phyloP scores from a whole-genome alignment of 2,329 filamentous ascomycete genomes.

The Ophiostoma tasmaniense region DNA sequence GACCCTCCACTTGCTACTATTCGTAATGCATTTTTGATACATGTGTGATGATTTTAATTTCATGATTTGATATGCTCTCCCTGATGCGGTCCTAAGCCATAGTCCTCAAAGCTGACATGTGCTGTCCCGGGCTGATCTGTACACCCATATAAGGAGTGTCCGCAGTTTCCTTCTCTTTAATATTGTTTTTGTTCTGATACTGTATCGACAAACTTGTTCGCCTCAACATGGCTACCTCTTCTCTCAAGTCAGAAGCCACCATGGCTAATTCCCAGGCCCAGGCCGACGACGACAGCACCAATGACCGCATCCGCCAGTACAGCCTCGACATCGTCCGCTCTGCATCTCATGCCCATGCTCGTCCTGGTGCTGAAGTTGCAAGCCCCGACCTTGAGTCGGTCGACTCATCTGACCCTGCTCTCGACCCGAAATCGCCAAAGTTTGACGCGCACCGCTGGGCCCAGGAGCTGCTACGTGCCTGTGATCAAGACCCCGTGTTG shows the following conservation, averaged over 20 bases:
- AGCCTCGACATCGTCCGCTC: conserved; percentile 20
- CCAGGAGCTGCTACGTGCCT: conserved; percentile 36
- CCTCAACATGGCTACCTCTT: background rate
- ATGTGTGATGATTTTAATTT: background rate
- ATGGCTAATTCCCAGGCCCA: background rate
- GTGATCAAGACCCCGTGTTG: conserved; percentile 26
- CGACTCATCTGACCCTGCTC: conserved; percentile 19
- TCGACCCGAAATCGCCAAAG: conserved; percentile 37
- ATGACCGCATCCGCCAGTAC: conserved; percentile 14
- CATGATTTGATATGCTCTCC: background rate
- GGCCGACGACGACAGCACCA: background rate
- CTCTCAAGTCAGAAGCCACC: conserved; percentile 4
- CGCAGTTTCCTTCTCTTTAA: background rate
- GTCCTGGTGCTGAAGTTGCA: conserved; percentile 6
- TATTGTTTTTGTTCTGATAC: background rate
- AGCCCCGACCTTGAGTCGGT: background rate
- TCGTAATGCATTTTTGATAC: background rate
- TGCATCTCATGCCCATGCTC: conserved; percentile 5
- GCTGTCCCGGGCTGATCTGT: background rate
- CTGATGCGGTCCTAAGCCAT: background rate
- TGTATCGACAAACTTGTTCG: background rate
- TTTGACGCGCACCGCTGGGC: conserved; percentile 40
- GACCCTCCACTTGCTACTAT: background rate
- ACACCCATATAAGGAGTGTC: background rate
- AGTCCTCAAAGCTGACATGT: background rate